These are phyloP conservation scores for Candida albicans DNA, from an alignment of 1,139 yeast species.

Conservation along the genomic window DNA sequence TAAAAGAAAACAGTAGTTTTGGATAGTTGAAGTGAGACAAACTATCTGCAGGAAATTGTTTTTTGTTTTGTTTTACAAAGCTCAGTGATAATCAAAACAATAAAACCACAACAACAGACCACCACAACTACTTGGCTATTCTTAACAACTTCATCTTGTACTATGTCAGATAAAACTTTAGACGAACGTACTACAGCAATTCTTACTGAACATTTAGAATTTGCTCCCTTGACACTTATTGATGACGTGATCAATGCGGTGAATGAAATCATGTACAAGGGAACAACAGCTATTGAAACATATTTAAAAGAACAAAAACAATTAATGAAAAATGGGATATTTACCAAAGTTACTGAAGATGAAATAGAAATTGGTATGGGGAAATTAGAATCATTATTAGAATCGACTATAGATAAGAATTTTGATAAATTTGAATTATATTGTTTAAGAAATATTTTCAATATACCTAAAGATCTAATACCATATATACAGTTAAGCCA, in stretches of 20 bases:
- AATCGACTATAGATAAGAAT: conserved; percentile 75
- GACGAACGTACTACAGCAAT: conserved; percentile 13
- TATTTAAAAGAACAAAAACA: conserved; percentile 45
- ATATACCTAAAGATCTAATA: conserved; percentile 68
- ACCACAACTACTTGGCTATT: neutral
- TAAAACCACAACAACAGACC: neutral
- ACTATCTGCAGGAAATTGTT: neutral
- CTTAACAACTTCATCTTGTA: neutral
- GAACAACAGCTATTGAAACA: conserved; percentile 77
- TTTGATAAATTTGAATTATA: conserved; percentile 88
- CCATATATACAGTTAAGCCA: conserved; percentile 66
- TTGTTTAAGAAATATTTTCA: conserved; percentile 72
- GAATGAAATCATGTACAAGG: conserved; percentile 79
- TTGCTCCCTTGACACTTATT: conserved; percentile 79
- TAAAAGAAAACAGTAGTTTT: neutral
- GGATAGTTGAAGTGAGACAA: neutral
- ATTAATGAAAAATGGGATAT: conserved; percentile 21
- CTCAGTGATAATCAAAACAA: neutral
- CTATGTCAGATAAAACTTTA: conserved; percentile 4
- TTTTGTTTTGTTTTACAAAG: neutral
- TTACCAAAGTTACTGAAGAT: conserved; percentile 22
- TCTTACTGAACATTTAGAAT: conserved; percentile 84
- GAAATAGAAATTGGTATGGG: conserved; percentile 80
- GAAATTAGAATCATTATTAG: conserved; percentile 74
- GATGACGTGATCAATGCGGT: conserved; percentile 91